These are phyloP conservation scores for Corynascus novoguineensis DNA, from an alignment of 495 filamentous ascomycete genomes.

Conservation along the genomic window DNA sequence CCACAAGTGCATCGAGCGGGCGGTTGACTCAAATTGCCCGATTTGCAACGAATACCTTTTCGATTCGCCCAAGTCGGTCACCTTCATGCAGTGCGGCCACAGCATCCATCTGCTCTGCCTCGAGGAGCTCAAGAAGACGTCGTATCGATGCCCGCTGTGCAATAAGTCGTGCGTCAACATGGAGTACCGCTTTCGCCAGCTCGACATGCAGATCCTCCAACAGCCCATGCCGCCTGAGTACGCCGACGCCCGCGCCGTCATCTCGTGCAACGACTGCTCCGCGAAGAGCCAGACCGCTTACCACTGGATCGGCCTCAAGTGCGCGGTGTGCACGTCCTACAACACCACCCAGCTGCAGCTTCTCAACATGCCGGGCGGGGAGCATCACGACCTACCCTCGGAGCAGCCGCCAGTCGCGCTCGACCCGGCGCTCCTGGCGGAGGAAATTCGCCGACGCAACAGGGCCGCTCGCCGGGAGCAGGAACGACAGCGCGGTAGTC, in stretches of 20 bases:
- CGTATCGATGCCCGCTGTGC: constrained; percentile 94
- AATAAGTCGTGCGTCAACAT: constrained; percentile 92
- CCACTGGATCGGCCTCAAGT: constrained; percentile 93
- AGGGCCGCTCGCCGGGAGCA: background rate
- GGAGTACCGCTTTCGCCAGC: constrained; percentile 87
- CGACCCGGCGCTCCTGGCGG: background rate
- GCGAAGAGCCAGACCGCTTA: constrained; percentile 79
- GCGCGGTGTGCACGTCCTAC: constrained; percentile 75
- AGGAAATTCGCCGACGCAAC: background rate
- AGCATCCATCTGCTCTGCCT: constrained; percentile 89
- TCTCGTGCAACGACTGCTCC: constrained; percentile 92
- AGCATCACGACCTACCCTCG: background rate
- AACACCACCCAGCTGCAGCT: constrained; percentile 74
- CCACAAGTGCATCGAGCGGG: constrained; percentile 93
- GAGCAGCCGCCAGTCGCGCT: constrained; percentile 1
- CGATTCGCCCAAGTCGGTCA: constrained; percentile 79
- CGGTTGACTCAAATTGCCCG: constrained; percentile 94
- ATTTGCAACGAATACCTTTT: constrained; percentile 98
- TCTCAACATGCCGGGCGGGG: constrained; percentile 27
- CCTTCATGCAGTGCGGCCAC: constrained; percentile 94
- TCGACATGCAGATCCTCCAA: constrained; percentile 74
- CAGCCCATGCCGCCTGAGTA: constrained; percentile 92
- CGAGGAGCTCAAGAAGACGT: constrained; percentile 72
- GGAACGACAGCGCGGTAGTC: background rate
- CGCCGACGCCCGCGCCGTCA: constrained; percentile 67